Percentiles rank a stretch among this genome's conserved stretches.
These are phyloP conservation scores for Parathielavia hyrcaniae DNA, from an alignment of 495 filamentous ascomycete species.

Conservation along the genomic window DNA sequence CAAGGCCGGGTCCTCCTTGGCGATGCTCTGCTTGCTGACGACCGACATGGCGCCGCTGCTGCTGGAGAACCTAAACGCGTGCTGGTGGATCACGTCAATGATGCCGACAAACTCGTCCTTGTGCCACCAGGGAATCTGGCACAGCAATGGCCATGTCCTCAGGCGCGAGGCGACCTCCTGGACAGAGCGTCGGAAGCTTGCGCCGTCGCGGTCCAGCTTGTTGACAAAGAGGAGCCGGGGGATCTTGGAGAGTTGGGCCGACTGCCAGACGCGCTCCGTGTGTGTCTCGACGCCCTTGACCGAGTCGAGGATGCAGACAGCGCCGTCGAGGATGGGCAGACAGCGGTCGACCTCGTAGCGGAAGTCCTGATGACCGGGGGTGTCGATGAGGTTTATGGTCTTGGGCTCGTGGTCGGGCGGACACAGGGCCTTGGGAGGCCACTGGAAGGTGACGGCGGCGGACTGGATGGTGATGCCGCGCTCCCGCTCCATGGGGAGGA, in stretches of 20 bases:
- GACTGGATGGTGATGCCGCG: slow-evolving; percentile 98
- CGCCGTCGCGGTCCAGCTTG: slow-evolving; percentile 92
- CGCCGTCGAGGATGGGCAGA: slow-evolving; percentile 86
- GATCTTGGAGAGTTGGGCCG: slow-evolving; percentile 77
- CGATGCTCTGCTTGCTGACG: slow-evolving; percentile 47
- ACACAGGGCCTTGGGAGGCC: slow-evolving; percentile 46
- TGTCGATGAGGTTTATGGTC: slow-evolving; percentile 89
- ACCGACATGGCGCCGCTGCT: slow-evolving; percentile 43
- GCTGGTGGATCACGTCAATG: slow-evolving; percentile 65
- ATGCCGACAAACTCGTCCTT: slow-evolving; percentile 73
- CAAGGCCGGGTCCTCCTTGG: slow-evolving; percentile 40
- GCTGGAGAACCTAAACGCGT: slow-evolving; percentile 46
- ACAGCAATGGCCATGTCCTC: slow-evolving; percentile 78
- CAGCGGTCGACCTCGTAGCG: slow-evolving; percentile 96
- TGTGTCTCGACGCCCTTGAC: slow-evolving; percentile 97
- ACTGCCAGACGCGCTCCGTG: slow-evolving; percentile 94
- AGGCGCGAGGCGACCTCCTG: slow-evolving; percentile 77
- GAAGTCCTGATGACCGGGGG: slow-evolving; percentile 96
- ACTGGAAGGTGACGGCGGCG: slow-evolving; percentile 90
- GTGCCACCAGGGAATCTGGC: slow-evolving; percentile 91
- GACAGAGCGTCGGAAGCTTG: slow-evolving; percentile 79
- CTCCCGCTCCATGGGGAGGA: slow-evolving; percentile 86
- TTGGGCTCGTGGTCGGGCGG: slow-evolving; percentile 39
- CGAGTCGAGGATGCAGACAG: slow-evolving; percentile 91
- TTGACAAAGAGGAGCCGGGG: slow-evolving; percentile 88